phyloP scores from a whole-genome alignment of 2,329 filamentous ascomycete genomes.

The Xylaria digitata region DNA sequence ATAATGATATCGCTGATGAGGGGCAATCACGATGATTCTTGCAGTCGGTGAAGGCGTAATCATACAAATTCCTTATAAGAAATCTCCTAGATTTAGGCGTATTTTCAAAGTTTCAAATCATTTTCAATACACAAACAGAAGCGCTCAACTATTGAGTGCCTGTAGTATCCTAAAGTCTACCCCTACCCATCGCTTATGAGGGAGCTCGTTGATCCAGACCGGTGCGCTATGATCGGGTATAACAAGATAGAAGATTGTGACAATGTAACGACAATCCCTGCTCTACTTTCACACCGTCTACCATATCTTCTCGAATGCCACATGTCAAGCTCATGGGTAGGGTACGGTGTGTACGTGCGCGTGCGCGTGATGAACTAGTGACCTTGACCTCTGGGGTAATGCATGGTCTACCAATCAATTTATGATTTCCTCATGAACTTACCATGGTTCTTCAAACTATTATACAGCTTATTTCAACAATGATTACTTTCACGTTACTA shows the following conservation, averaged over 20 bases:
- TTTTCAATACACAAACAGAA: background rate
- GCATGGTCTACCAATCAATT: slow-evolving; percentile 21
- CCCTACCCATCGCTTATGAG: background rate
- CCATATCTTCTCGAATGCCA: background rate
- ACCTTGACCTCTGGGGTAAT: slow-evolving; percentile 1
- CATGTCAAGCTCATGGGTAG: slow-evolving; percentile 2
- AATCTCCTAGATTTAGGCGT: background rate
- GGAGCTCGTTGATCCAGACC: background rate
- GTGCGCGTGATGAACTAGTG: background rate
- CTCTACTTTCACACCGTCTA: background rate
- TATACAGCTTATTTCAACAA: slow-evolving; percentile 13
- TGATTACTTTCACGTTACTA: slow-evolving; percentile 15
- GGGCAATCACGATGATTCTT: background rate
- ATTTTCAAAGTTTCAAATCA: background rate
- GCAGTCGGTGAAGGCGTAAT: background rate
- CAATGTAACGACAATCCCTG: background rate
- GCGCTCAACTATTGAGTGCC: background rate
- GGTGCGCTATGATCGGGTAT: background rate
- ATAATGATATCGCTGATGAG: background rate
- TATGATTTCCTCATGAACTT: background rate
- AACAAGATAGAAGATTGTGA: background rate
- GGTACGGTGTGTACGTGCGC: background rate
- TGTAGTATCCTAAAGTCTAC: background rate
- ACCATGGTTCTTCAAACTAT: background rate
- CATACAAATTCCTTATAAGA: background rate